Evolutionary conservation across 495 filamentous ascomycete genomes (phyloP).

Genomic region (Delitschia confertaspora): DNA sequence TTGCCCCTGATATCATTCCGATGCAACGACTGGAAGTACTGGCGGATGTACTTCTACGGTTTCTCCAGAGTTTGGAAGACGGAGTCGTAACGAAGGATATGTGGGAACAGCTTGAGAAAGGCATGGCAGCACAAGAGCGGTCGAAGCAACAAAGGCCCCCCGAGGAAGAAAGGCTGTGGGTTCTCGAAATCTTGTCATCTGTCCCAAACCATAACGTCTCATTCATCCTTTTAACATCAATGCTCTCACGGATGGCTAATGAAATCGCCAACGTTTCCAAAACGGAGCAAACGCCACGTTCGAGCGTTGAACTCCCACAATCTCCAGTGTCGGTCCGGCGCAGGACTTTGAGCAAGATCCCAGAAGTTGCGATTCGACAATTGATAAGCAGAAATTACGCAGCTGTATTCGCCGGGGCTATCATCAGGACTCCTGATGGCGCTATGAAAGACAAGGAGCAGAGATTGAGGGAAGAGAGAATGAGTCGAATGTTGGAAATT

Average conservation of each 20-base stretch:
- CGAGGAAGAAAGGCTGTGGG: constrained; percentile 58
- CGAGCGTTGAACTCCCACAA: constrained; percentile 23
- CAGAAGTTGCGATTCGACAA: constrained; percentile 27
- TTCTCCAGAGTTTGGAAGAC: constrained; percentile 63
- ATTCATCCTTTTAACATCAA: constrained; percentile 76
- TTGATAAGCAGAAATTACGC: constrained; percentile 27
- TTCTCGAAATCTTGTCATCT: constrained; percentile 63
- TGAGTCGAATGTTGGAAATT: constrained; percentile 23
- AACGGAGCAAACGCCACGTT: constrained; percentile 18
- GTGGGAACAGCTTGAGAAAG: constrained; percentile 64
- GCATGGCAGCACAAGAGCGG: constrained; percentile 46
- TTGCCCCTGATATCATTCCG: constrained; percentile 50
- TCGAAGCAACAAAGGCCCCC: constrained; percentile 36
- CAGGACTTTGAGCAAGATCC: constrained; percentile 26
- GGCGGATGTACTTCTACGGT: constrained; percentile 56
- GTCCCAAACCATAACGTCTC: constrained; percentile 72
- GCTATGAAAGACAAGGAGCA: constrained; percentile 25
- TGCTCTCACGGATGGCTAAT: constrained; percentile 43
- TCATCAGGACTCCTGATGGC: constrained; percentile 13
- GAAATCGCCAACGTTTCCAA: constrained; percentile 26
- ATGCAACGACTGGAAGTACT: constrained; percentile 62
- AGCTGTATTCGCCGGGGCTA: constrained; percentile 23
- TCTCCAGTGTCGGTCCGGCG: constrained; percentile 19
- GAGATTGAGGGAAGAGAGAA: constrained; percentile 20
- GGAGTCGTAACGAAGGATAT: constrained; percentile 58